Percentiles rank a stretch among this genome's conserved stretches.
Evolutionary conservation across 2,329 filamentous ascomycete genomes (phyloP).

Genomic region (Penicillium concentricum): DNA sequence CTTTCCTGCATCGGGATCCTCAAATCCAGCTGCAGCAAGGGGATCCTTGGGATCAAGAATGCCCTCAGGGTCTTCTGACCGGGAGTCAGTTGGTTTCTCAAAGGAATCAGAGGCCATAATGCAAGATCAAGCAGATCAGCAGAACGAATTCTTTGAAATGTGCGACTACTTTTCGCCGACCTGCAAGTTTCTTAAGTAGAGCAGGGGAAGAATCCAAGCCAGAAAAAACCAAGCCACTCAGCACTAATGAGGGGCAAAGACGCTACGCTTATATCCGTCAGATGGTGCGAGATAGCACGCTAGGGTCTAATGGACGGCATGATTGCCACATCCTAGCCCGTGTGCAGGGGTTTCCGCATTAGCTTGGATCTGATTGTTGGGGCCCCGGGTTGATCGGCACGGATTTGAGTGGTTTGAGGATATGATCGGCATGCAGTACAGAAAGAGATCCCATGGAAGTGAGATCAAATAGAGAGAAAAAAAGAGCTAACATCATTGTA

Average conservation of each 20-base stretch:
- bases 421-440: neutral
- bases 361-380: conserved; percentile 9
- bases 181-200: neutral
- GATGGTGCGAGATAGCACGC: neutral
- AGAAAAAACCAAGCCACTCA: neutral
- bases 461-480: neutral
- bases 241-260: conserved; percentile 2
- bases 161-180: neutral
- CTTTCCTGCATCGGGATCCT: conserved; percentile 64
- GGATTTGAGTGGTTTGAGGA: neutral
- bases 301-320: neutral
- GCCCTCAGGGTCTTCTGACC: conserved; percentile 23
- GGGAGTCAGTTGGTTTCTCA: conserved; percentile 14
- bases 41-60: conserved; percentile 1
- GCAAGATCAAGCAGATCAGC: neutral
- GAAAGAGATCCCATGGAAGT: neutral
- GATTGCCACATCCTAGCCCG: neutral
- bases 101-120: conserved; percentile 11
- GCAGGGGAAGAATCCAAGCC: neutral
- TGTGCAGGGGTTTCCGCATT: conserved; percentile 7
- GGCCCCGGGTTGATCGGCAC: neutral
- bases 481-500: neutral
- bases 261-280: conserved; percentile 8
- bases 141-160: neutral
- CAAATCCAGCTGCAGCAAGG: conserved; percentile 20